Base-by-base conservation (phyloP, 805 yeast species). In the Brettanomyces anomalus region DNA sequence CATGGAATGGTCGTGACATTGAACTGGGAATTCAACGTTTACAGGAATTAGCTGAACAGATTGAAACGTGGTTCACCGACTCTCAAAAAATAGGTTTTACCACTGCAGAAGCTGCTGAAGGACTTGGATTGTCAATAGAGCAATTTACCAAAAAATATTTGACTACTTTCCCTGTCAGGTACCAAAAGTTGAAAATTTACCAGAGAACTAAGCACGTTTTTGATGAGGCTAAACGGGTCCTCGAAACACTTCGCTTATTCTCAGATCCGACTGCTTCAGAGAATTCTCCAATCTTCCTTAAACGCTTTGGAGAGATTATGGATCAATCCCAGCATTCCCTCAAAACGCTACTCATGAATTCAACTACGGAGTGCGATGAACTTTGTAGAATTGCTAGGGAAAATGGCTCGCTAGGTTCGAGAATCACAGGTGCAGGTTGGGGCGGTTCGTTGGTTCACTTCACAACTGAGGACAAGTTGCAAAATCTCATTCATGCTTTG, bases 361-460 rank as follows among this genome's bases (percentile, higher is more conserved):
- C 39, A 20, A 14, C 31, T 11, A 30, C 6, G 8, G 39, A 19
- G 10, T 36, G 39, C 24, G 31, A 36, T 16, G 39, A 36, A 14
- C 24, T 36, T n/a, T 19, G 24, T 15, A 18, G n/a, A 10, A n/a
- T 36, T 5, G 39, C 39, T 5, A 18, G 28, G 10, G 16, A 14
- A 13, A 36, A 36, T 36, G 39, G 39, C 8, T 18, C 39, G 17
- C 14, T 36, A 14, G 39, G 39, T 8, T 36, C 39, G 5, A 19
- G 39, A 20, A 36, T 36, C 16, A 36, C 39, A 5, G 39, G 39
- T 36, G 39, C 39, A 19, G 39, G 39, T 10, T 36, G 20, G n/a
- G 39, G 39, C 6, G 39, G 39, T 20, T 36, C 39, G 5, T 21
- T 36, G 31, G 39, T 36, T 21, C 39, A 36, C 15, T n/a, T 36